Base-by-base conservation (phyloP, 306 rosid genomes). In the Citrullus amarus region DNA sequence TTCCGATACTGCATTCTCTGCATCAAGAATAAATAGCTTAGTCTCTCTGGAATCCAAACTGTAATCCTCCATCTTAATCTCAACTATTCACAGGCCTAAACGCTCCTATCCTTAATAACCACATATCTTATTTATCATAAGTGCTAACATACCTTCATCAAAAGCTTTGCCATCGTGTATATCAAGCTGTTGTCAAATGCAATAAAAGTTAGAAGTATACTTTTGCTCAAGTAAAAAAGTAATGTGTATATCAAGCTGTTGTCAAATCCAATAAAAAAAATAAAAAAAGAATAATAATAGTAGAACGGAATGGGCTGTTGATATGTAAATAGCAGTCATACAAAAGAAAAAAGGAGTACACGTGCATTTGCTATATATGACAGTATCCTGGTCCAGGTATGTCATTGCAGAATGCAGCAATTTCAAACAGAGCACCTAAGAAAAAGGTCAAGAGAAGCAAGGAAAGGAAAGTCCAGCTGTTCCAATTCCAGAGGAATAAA, bases 81-180 rank as follows among this genome's bases (percentile, higher is more conserved):
- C 32, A 70, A 70, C 30, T 38, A 39, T 66, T 67, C 51, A 10
- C 73, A 67, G 6, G 51, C 73, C 73, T 38, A 18, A 12, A 6
- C 22, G 32, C 6, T 70, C 55, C 12, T 20, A 70, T 70, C 20
- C 76, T 43, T 44, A 12, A 69, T 22, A 48, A 46, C 57, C 56
- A 6, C 10, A 44, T 44, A 44, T 70, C 6, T 70, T 44, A 38
- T 70, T 22, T 43, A 50, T 25, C 22, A 44, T 17, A 39, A 68
- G 25, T 5, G 44, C 30, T 62, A 6, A 68, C 90, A 84, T 86
- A 95, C 98, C 97, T 92, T 89, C 96, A 62, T 80, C 88, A 65
- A 85, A 81, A 83, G 89, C 90, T 87, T 87, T 89, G 73, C 99
- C 99, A 66, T 95, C 97, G 79, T 87, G 82, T 20, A 84, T 46